Percentiles rank a stretch among this genome's conserved stretches.
These are phyloP conservation scores for Phyllachora maydis DNA, from an alignment of 2,329 filamentous ascomycete genomes.

Conservation along the genomic window DNA sequence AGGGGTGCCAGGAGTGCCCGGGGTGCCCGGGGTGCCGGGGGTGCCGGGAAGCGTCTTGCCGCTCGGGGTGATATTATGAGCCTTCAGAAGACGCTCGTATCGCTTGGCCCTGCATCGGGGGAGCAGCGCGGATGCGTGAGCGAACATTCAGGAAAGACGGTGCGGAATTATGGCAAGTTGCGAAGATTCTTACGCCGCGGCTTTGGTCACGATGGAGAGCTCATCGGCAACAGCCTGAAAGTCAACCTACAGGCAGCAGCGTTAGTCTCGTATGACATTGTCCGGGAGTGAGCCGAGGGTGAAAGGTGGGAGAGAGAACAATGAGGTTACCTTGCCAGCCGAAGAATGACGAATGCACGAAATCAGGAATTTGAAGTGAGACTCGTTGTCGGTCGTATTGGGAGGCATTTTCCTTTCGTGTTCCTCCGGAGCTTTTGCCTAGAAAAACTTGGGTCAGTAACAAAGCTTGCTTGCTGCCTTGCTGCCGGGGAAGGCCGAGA, in stretches of 20 bases:
- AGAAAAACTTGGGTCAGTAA: too few relatives aligned
- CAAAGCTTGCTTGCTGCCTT: too few relatives aligned
- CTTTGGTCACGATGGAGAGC: constrained; percentile 40
- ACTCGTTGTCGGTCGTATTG: constrained; percentile 24
- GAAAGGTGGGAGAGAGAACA: too few relatives aligned
- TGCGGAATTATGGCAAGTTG: constrained; percentile 1
- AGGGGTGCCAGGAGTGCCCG: constrained; percentile 1
- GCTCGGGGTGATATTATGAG: constrained; percentile 4
- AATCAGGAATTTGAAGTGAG: constrained; percentile 44
- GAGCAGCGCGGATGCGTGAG: too few relatives aligned
- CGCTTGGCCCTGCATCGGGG: constrained; percentile 10
- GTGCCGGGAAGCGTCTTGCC: background rate
- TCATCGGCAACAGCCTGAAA: constrained; percentile 44
- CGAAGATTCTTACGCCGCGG: constrained; percentile 41
- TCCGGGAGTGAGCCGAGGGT: too few relatives aligned
- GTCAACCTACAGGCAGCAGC: constrained; percentile 28
- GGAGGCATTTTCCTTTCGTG: too few relatives aligned
- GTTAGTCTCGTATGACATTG: too few relatives aligned
- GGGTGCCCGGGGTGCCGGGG: constrained; percentile 1
- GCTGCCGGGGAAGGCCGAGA: too few relatives aligned
- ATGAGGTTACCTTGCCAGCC: constrained; percentile 39
- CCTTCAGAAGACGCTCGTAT: constrained; percentile 9
- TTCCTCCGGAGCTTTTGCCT: too few relatives aligned
- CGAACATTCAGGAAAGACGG: too few relatives aligned
- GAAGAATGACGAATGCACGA: constrained; percentile 40